Conservation (phyloP, 2,329 filamentous ascomycete species). For the Aspergillus pseudoglaucus region DNA sequence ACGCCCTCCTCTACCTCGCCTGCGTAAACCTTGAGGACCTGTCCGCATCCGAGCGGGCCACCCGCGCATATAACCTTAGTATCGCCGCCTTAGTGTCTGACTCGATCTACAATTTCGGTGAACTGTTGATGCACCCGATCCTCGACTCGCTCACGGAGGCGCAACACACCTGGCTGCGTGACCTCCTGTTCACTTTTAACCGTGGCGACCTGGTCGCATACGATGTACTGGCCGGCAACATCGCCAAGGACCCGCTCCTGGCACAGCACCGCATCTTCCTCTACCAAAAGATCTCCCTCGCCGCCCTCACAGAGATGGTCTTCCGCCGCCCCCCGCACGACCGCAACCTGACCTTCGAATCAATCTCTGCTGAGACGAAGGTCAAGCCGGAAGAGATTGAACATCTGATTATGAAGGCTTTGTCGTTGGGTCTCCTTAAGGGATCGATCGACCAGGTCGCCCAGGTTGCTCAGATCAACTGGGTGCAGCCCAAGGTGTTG, state of each 20-base stretch:
- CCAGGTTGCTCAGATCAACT: slow-evolving; percentile 88
- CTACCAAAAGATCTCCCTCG: slow-evolving; percentile 96
- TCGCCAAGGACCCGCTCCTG: slow-evolving; percentile 72
- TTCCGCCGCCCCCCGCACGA: slow-evolving; percentile 95
- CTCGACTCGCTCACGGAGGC: slow-evolving; percentile 74
- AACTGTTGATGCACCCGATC: slow-evolving; percentile 95
- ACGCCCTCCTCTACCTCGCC: slow-evolving; percentile 92
- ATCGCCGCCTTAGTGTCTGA: slow-evolving; percentile 89
- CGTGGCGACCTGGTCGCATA: slow-evolving; percentile 85
- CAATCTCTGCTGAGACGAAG: slow-evolving; percentile 87
- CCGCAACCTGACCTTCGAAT: slow-evolving; percentile 83
- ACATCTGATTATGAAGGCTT: slow-evolving; percentile 97
- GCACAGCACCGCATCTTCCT: slow-evolving; percentile 74
- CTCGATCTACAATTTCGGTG: slow-evolving; percentile 98
- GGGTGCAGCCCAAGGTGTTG: slow-evolving; percentile 97
- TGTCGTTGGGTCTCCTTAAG: slow-evolving; percentile 81
- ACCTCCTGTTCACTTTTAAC: slow-evolving; percentile 97
- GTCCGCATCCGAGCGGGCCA: slow-evolving; percentile 65
- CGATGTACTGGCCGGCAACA: slow-evolving; percentile 72
- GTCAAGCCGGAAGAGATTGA: slow-evolving; percentile 88
- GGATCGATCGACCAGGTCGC: slow-evolving; percentile 96
- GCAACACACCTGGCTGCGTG: slow-evolving; percentile 78
- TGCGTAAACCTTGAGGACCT: slow-evolving; percentile 81
- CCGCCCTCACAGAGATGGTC: slow-evolving; percentile 88
- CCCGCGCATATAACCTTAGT: slow-evolving; percentile 84